Conservation (phyloP, 768 basidiomycete species). For the Pleurotus djamor region DNA sequence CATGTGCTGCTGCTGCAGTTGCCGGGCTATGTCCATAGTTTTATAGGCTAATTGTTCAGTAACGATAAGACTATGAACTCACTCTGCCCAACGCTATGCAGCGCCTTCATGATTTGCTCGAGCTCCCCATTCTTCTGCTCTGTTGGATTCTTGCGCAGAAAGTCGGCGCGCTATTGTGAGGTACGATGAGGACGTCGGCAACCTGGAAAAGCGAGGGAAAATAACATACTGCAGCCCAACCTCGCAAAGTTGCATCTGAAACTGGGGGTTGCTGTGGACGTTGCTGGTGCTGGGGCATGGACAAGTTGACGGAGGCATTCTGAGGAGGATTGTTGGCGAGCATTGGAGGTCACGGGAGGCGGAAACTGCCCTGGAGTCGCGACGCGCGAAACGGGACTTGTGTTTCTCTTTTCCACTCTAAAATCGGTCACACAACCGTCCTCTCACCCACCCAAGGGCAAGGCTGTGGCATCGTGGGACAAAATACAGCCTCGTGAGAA, state of each 20-base stretch:
- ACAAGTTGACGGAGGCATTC: conserved; percentile 5
- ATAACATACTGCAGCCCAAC: neutral
- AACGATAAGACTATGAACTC: conserved; percentile 13
- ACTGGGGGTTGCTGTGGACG: neutral
- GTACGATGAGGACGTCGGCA: no score
- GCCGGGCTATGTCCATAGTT: neutral
- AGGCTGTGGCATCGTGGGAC: neutral
- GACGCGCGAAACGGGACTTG: conserved; percentile 4
- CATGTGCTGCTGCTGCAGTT: neutral
- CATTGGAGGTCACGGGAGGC: conserved; percentile 6
- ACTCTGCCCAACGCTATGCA: conserved; percentile 42
- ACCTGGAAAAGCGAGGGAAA: neutral
- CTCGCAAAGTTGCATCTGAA: neutral
- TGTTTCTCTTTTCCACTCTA: neutral
- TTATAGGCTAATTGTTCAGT: conserved; percentile 2
- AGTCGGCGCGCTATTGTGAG: conserved; percentile 38
- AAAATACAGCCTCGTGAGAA: neutral
- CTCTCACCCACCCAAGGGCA: neutral
- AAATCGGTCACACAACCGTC: conserved; percentile 3
- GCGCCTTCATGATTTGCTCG: conserved; percentile 44
- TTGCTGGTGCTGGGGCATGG: neutral
- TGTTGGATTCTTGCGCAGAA: conserved; percentile 47
- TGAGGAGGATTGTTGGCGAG: conserved; percentile 7
- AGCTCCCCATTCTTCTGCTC: conserved; percentile 47
- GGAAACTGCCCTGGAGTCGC: conserved; percentile 1